Conservation (phyloP, 495 filamentous ascomycete genomes). For the Bathelium albidoporum region DNA sequence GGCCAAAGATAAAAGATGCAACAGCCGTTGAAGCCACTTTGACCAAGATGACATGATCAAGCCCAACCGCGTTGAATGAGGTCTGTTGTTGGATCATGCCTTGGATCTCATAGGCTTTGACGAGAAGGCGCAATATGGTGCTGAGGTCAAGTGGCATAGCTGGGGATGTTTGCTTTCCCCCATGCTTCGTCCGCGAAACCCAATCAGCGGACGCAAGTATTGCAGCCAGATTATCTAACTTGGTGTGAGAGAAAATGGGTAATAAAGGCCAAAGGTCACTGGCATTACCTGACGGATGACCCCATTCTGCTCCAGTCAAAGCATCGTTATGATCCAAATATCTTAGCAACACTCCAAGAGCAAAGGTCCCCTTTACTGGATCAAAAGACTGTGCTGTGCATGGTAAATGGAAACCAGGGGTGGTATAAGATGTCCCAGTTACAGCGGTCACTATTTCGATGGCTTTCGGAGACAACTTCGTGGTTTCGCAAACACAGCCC, state of each 20-base stretch:
- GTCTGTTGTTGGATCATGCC: conserved; percentile 35
- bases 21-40: conserved; percentile 37
- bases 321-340: conserved; percentile 42
- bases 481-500: background rate
- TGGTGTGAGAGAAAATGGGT: background rate
- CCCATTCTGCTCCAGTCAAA: conserved; percentile 35
- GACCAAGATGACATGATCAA: conserved; percentile 40
- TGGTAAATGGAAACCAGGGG: conserved; percentile 34
- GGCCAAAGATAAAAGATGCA: conserved; percentile 31
- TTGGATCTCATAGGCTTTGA: conserved; percentile 43
- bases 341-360: conserved; percentile 35
- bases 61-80: conserved; percentile 32
- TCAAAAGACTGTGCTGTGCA: conserved; percentile 33
- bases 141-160: conserved; percentile 14
- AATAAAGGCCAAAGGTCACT: background rate
- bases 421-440: background rate
- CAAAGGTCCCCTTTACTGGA: conserved; percentile 36
- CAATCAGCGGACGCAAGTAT: conserved; percentile 35
- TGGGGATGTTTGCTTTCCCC: background rate
- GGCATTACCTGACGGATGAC: conserved; percentile 30
- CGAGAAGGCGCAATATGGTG: conserved; percentile 29
- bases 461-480: background rate
- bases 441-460: background rate
- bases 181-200: conserved; percentile 22
- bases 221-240: conserved; percentile 34